A percentile compares a stretch with the other conserved stretches of the same genome.
phyloP scores from a whole-genome alignment of 163 green algal genomes.

The Scenedesmus sp. region DNA sequence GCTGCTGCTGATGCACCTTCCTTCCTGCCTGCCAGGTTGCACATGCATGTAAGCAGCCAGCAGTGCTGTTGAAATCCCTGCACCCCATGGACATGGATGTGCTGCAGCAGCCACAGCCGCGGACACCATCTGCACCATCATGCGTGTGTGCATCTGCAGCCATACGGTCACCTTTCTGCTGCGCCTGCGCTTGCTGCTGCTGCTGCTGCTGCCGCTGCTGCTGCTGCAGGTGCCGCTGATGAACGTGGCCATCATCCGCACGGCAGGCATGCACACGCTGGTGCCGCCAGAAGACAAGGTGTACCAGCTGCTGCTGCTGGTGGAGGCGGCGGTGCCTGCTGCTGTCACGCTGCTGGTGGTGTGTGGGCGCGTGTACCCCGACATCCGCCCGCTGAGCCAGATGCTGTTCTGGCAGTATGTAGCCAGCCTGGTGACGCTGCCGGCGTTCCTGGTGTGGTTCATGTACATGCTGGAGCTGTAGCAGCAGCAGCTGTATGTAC shows the following conservation, averaged over 20 bases:
- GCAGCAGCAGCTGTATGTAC: not conserved
- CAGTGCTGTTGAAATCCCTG: not conserved
- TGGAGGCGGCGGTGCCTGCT: constrained; percentile 37
- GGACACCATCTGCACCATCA: not conserved
- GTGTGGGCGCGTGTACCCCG: constrained; percentile 42
- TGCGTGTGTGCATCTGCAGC: not conserved
- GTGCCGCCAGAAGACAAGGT: constrained; percentile 28
- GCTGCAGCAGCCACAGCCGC: not conserved
- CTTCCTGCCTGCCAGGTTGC: not conserved
- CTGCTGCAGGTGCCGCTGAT: constrained; percentile 37
- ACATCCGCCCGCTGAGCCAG: constrained; percentile 28
- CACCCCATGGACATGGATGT: too few relatives aligned
- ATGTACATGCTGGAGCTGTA: constrained; percentile 44
- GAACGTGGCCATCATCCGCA: constrained; percentile 21
- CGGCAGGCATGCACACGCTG: constrained; percentile 3
- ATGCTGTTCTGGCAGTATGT: constrained; percentile 55
- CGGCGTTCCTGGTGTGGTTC: constrained; percentile 49
- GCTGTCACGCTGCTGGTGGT: constrained; percentile 48
- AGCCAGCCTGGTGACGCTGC: constrained; percentile 35
- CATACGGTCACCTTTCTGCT: not conserved
- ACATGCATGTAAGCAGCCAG: not conserved
- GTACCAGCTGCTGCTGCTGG: constrained; percentile 50
- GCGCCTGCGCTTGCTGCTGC: not conserved
- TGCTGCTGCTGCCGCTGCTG: constrained; percentile 3
- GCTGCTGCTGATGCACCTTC: not conserved